phyloP scores from a whole-genome alignment of 169 alveolate species.

The Babesia bovis region DNA sequence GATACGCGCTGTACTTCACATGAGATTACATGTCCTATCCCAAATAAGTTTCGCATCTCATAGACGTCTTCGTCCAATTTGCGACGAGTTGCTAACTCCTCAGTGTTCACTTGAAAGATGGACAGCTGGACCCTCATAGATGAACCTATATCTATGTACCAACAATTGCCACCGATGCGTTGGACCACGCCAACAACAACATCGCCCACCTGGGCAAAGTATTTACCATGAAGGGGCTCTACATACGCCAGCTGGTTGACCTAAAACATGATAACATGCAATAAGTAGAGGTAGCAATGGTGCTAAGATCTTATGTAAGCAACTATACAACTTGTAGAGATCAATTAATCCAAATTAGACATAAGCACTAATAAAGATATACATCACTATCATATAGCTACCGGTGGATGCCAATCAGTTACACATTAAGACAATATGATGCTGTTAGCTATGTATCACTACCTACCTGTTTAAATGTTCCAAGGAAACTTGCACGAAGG shows the following conservation, averaged over 20 bases:
- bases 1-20: slow-evolving; percentile 89
- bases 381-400: not conserved
- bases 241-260: slow-evolving; percentile 82
- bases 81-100: slow-evolving; percentile 86
- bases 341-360: not conserved
- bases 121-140: slow-evolving; percentile 85
- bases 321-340: no score
- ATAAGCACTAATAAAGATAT: not conserved
- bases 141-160: slow-evolving; percentile 90
- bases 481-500: slow-evolving; percentile 45
- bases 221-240: slow-evolving; percentile 82
- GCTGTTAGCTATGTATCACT: not conserved
- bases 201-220: slow-evolving; percentile 83
- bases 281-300: not conserved
- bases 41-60: slow-evolving; percentile 87
- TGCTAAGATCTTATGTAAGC: not conserved
- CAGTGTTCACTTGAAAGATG: slow-evolving; percentile 87
- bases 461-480: slow-evolving; percentile 43
- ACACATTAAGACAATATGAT: not conserved
- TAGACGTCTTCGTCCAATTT: slow-evolving; percentile 88
- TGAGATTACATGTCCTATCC: slow-evolving; percentile 87
- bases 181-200: slow-evolving; percentile 82
- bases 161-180: slow-evolving; percentile 76
- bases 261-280: slow-evolving; percentile 11
- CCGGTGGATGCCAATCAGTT: not conserved